Conservation (phyloP, 139 green algal genomes). For the Picocystis salinarum region DNA sequence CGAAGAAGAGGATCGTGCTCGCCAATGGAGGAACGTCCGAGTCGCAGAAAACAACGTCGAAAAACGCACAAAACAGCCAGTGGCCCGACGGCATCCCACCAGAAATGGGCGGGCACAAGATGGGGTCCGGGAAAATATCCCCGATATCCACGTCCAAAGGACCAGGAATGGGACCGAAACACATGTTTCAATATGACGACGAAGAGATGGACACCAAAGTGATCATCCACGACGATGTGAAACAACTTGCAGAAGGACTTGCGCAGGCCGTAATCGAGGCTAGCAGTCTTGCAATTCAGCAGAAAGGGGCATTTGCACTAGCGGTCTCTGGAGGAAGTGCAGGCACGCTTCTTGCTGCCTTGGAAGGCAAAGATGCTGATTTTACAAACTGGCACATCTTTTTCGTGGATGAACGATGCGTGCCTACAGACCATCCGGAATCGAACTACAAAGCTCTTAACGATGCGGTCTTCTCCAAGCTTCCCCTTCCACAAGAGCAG, state of each 20-base stretch:
- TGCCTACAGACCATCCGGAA: conserved; percentile 47
- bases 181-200: conserved; percentile 6
- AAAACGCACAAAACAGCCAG: too few species aligned
- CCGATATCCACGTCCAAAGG: background rate
- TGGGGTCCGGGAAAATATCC: background rate
- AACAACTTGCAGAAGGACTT: too few species aligned
- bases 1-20: too few species aligned
- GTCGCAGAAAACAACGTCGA: too few species aligned
- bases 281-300: too few species aligned
- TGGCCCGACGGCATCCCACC: conserved; percentile 5
- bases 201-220: conserved; percentile 1
- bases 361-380: too few species aligned
- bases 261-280: too few species aligned
- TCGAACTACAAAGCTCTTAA: conserved; percentile 48
- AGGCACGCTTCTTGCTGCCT: too few species aligned
- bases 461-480: conserved; percentile 37
- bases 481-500: conserved; percentile 9
- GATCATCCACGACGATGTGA: background rate
- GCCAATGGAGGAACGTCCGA: too few species aligned
- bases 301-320: conserved; percentile 4
- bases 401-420: conserved; percentile 71
- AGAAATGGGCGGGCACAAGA: conserved; percentile 6
- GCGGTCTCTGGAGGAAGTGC: conserved; percentile 6
- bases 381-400: conserved; percentile 29
- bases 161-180: background rate